Conservation (phyloP, 2,329 filamentous ascomycete genomes). For the Helotiales sp. region DNA sequence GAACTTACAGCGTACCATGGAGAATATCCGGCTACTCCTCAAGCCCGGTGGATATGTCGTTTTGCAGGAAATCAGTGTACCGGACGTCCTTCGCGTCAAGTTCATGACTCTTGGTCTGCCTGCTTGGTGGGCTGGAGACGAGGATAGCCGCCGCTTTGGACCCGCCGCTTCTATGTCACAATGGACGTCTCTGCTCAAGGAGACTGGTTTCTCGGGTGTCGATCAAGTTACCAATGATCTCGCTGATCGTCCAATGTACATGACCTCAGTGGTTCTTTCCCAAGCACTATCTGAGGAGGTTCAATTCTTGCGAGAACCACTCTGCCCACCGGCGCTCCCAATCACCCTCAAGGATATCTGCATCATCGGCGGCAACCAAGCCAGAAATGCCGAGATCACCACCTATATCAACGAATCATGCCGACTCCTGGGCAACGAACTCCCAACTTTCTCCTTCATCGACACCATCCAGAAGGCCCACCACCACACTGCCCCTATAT, state of each 20-base stretch:
- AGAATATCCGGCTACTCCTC: constrained; percentile 46
- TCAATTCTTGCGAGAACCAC: constrained; percentile 18
- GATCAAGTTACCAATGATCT: constrained; percentile 33
- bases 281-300: constrained; percentile 17
- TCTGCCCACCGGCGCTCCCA: constrained; percentile 10
- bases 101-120: constrained; percentile 18
- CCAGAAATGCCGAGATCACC: constrained; percentile 13
- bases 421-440: constrained; percentile 8
- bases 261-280: constrained; percentile 14
- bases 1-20: constrained; percentile 35
- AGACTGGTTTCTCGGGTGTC: constrained; percentile 42
- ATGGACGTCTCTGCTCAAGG: constrained; percentile 38
- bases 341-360: constrained; percentile 10
- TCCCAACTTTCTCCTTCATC: constrained; percentile 15
- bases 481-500: not conserved
- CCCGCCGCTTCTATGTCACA: constrained; percentile 16
- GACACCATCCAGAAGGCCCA: constrained; percentile 12
- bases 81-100: constrained; percentile 40
- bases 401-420: constrained; percentile 11
- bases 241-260: constrained; percentile 22
- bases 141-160: constrained; percentile 18
- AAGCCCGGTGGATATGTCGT: constrained; percentile 54
- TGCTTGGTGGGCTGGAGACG: constrained; percentile 31
- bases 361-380: constrained; percentile 18
- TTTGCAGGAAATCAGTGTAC: constrained; percentile 48